Conservation (phyloP, 352 stramenopile genomes). For the Phytophthora pini region DNA sequence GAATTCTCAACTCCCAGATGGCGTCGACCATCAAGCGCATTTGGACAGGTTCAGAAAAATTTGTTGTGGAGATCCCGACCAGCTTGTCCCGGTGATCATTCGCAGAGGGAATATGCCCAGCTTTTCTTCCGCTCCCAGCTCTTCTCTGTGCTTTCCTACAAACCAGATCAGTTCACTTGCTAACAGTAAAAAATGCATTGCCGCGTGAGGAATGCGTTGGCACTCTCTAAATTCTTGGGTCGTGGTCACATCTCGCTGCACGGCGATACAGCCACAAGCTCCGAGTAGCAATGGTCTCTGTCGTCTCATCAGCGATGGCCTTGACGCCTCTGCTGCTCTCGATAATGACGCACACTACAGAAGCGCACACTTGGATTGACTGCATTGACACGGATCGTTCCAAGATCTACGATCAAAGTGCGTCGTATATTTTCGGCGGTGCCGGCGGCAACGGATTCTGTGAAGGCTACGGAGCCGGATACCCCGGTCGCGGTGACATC, state of each 20-base stretch:
- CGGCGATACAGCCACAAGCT: slow-evolving; percentile 11
- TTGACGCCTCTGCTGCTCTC: slow-evolving; percentile 24
- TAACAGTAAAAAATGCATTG: slow-evolving; percentile 9
- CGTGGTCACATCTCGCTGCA: slow-evolving; percentile 8
- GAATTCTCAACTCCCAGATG: slow-evolving; percentile 32
- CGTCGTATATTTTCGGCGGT: slow-evolving; percentile 71
- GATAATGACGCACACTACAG: slow-evolving; percentile 17
- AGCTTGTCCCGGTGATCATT: slow-evolving; percentile 14
- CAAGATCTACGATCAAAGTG: slow-evolving; percentile 66
- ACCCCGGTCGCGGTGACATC: slow-evolving; percentile 56
- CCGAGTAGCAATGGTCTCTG: slow-evolving; percentile 21
- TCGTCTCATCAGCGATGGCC: slow-evolving; percentile 13
- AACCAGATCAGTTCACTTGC: slow-evolving; percentile 22
- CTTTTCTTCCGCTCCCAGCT: slow-evolving; percentile 36
- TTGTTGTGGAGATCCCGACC: slow-evolving; percentile 1
- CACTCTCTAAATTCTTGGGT: slow-evolving; percentile 27
- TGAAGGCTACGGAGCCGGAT: slow-evolving; percentile 69
- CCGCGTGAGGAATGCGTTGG: too few species aligned
- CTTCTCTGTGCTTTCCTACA: slow-evolving; percentile 32
- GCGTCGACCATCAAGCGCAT: slow-evolving; percentile 11
- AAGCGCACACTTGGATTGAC: slow-evolving; percentile 75
- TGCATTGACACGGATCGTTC: slow-evolving; percentile 63
- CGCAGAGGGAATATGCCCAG: slow-evolving; percentile 16
- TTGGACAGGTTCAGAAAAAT: background rate
- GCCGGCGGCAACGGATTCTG: slow-evolving; percentile 70